Base-by-base conservation (phyloP, 352 stramenopile genomes). In the Phytophthora podocarpi region DNA sequence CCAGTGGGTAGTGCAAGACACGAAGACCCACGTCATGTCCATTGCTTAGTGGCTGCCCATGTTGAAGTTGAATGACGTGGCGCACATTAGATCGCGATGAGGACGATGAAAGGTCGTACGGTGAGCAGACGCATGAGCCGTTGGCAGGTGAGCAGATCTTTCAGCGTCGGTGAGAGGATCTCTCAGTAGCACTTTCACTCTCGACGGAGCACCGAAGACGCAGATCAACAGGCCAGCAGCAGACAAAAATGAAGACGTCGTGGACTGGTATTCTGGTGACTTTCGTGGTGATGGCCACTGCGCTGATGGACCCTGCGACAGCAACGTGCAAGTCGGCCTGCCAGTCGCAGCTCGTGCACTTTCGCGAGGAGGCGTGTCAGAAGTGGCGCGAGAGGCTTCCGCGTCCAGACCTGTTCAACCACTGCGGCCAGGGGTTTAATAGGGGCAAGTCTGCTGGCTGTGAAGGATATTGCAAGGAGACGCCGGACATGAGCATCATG, bases 1-100 rank as follows among this genome's bases (percentile, higher is more conserved):
- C 39, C 45, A 67, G 3, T 90, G 80, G 80, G 67, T 87, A 12
- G 26, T 85, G 23, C 60, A 77, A 18, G 80, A 90, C 37, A 89
- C 80, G 0, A 76, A 62, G 28, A 37, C 50, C 20, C 50, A 74
- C 28, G 64, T 66, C 32, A n/a, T n/a, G n/a, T 24, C 31, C 32
- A 56, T 20, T 20, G 9, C 34, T 20, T 34, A 32, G 16, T 59
- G 32, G 21, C 4, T 4, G 32, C 1, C 5, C 31, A 37, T 18
- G 12, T 16, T n/a, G n/a, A 12, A 8, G 52, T 50, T 59, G 46
- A 45, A 34, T n/a, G n/a, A n/a, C n/a, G 62, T 66, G 55, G 53
- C 35, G 54, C 61, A 70, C 60, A 70, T 65, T 54, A 70, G 55
- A 65, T 66, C 52, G 50, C 51, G 28, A 5, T 10, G 12, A n/a